phyloP scores from a whole-genome alignment of 2,329 filamentous ascomycete genomes.

The Fusarium neocosmosporiellum region DNA sequence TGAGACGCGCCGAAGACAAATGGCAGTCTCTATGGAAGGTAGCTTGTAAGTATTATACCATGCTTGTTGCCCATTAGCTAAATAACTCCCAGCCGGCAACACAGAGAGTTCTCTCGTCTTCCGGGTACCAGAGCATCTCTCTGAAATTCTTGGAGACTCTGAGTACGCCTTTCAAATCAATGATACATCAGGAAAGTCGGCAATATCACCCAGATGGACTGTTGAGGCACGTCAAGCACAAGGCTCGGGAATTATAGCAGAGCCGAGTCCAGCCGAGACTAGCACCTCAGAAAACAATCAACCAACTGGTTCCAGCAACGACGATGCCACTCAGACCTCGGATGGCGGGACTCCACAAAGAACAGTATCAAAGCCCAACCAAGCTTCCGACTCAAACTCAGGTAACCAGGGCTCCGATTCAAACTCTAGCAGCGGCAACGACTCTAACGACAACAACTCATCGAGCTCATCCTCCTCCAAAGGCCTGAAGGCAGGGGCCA shows the following conservation, averaged over 20 bases:
- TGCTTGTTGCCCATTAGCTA: fast-evolving
- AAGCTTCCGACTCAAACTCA: background rate
- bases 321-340: background rate
- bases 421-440: background rate
- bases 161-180: constrained; percentile 5
- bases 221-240: background rate
- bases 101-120: background rate
- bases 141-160: background rate
- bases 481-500: background rate
- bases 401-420: background rate
- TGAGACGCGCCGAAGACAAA: background rate
- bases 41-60: background rate
- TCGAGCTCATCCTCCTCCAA: background rate
- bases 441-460: background rate
- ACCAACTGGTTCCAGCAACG: background rate
- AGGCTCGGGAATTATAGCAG: background rate
- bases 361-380: background rate
- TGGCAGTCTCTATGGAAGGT: background rate
- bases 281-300: background rate
- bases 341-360: background rate
- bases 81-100: background rate
- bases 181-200: background rate
- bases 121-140: background rate
- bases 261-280: background rate
- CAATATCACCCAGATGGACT: background rate